phyloP scores from a whole-genome alignment of 768 basidiomycete genomes.

The Leccinum uliginosum region DNA sequence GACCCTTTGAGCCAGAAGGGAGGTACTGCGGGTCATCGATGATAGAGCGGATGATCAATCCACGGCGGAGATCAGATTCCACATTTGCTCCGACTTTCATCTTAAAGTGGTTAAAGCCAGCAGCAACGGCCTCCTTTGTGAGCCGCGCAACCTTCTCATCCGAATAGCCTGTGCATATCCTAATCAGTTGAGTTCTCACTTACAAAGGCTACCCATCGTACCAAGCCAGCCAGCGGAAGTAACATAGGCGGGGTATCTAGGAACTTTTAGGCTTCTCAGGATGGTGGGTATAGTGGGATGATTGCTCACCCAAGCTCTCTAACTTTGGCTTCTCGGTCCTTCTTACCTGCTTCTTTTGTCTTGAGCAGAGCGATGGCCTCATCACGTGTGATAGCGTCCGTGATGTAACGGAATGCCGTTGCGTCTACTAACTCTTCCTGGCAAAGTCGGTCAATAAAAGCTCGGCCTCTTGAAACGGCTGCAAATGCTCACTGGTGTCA shows the following conservation, averaged over 20 bases:
- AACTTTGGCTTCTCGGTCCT: conserved; percentile 73
- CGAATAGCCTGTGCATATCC: conserved; percentile 57
- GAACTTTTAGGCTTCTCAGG: neutral
- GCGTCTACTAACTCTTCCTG: conserved; percentile 78
- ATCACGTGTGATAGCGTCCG: conserved; percentile 87
- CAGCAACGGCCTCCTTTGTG: conserved; percentile 78
- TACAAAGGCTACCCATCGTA: conserved; percentile 18
- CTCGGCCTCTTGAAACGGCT: neutral
- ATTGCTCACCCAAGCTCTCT: conserved; percentile 54
- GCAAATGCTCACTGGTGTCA: conserved; percentile 56
- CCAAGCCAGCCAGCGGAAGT: conserved; percentile 93
- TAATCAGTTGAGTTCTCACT: conserved; percentile 6
- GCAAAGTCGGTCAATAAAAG: neutral
- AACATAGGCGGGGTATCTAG: conserved; percentile 88
- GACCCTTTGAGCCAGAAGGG: conserved; percentile 51
- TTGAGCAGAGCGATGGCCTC: conserved; percentile 84
- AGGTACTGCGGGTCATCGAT: conserved; percentile 90
- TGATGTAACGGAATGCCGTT: conserved; percentile 83
- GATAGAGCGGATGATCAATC: conserved; percentile 85
- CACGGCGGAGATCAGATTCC: conserved; percentile 80
- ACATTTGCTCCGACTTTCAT: conserved; percentile 94
- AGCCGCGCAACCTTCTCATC: conserved; percentile 89
- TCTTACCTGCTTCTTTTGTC: conserved; percentile 70
- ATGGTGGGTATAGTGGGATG: neutral
- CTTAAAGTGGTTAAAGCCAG: conserved; percentile 98